Evolutionary conservation across 1,284 basidiomycete genomes (phyloP).

Genomic region (Cryptococcus maquisensis): DNA sequence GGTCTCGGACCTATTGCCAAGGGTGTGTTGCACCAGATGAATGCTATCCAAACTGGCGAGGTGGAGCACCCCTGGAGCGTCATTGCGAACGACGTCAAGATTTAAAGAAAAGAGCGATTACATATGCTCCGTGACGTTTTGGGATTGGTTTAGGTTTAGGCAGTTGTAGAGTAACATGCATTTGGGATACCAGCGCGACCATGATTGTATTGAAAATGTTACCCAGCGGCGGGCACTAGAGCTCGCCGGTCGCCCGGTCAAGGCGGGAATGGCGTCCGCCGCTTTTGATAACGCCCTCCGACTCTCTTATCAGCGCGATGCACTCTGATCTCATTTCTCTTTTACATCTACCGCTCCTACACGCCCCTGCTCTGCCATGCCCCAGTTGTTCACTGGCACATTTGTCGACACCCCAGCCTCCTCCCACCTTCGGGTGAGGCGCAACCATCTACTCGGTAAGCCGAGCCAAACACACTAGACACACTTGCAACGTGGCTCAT

Average conservation of each 20-base stretch:
- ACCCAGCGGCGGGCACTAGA: no score
- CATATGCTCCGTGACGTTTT: no score
- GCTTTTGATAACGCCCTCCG: neutral
- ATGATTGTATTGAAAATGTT: no score
- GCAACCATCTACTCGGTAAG: conserved; percentile 60
- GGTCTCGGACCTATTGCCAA: conserved; percentile 84
- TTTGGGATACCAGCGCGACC: no score
- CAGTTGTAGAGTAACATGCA: no score
- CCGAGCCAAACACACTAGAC: conserved; percentile 3
- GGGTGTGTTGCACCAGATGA: conserved; percentile 75
- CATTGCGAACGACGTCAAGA: conserved; percentile 27
- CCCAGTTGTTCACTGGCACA: conserved; percentile 48
- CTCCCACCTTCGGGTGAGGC: conserved; percentile 56
- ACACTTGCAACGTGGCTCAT: neutral
- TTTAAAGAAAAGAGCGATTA: neutral
- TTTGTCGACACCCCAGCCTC: conserved; percentile 58
- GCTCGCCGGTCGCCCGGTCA: no score
- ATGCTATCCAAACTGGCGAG: conserved; percentile 83
- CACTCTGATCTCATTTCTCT: neutral
- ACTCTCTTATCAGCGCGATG: neutral
- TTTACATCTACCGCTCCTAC: neutral
- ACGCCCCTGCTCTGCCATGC: neutral
- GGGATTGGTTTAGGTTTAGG: no score
- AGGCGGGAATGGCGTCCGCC: neutral
- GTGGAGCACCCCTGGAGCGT: conserved; percentile 74